phyloP scores from a whole-genome alignment of 2,329 filamentous ascomycete species.

The Podosphaera xanthii region DNA sequence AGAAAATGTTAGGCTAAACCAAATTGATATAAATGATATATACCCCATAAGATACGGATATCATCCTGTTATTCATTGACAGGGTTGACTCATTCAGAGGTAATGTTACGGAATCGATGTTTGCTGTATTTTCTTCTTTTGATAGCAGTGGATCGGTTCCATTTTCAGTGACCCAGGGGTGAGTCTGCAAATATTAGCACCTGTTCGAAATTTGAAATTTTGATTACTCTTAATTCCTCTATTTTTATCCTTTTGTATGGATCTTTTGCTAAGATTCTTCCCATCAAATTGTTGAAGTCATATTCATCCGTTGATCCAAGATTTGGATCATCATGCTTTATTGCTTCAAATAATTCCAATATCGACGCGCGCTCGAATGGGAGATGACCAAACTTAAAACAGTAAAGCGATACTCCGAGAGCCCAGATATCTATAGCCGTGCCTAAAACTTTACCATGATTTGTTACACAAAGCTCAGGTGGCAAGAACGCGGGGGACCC shows the following conservation, averaged over 20 bases:
- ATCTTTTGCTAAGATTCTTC: constrained; percentile 59
- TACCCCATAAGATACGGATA: too few species aligned
- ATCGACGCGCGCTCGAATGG: constrained; percentile 65
- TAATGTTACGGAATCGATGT: too few species aligned
- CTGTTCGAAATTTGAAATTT: not conserved
- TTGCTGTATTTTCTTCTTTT: constrained; percentile 23
- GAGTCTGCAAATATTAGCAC: constrained; percentile 33
- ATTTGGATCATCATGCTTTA: constrained; percentile 44
- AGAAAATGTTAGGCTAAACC: too few species aligned
- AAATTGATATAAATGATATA: too few species aligned
- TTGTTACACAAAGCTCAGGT: constrained; percentile 72
- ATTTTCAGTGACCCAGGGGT: constrained; percentile 75
- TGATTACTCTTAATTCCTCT: constrained; percentile 47
- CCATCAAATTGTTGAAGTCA: constrained; percentile 53
- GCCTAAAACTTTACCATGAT: constrained; percentile 70
- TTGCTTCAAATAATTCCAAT: constrained; percentile 74
- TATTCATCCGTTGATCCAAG: constrained; percentile 41
- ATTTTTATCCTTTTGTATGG: constrained; percentile 66
- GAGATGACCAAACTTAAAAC: constrained; percentile 67
- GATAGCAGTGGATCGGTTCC: constrained; percentile 60
- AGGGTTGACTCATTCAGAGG: too few species aligned
- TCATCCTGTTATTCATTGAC: too few species aligned
- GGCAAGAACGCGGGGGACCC: constrained; percentile 89
- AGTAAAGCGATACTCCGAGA: constrained; percentile 90
- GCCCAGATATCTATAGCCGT: constrained; percentile 92